Base-by-base conservation (phyloP, 2,329 filamentous ascomycete species). In the Hypoxylon sp. region DNA sequence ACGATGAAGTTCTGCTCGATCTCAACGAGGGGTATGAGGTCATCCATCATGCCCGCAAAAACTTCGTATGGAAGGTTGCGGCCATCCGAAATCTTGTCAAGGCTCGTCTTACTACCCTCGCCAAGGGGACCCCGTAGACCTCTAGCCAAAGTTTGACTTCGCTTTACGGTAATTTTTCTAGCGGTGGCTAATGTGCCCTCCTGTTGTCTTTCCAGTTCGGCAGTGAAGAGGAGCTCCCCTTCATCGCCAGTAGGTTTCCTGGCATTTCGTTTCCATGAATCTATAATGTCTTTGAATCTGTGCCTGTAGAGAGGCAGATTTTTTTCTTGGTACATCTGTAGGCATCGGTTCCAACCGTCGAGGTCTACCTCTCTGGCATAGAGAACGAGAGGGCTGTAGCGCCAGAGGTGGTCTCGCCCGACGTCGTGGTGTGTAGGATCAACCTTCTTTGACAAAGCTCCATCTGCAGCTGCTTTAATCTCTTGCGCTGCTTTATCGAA, bases 1-100 rank as follows among this genome's bases (percentile, higher is more conserved):
- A 97, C 90, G 52, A 98, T 85, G 77, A 98, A 99, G 77, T 98
- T 98, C 78, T 99, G 95, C 80, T 99, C 96, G 78, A 95, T 94
- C 73, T 93, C 90, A 64, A 98, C 90, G 61, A 97, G 85, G 5
- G 91, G 93, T 48, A 94, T 82, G 70, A 96, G 88, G 74, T 98
- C 93, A 63, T 96, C 91, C 67, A 98, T 81, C 11, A 93, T 89
- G 38, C 90, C 90, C 0, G 89, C 85, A 79, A 98, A 97, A 2
- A 93, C 89, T 79, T 97, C 94, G 73, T 90, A 95, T 0, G 93
- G 89, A 71, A 92, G 86, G 63, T 91, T 86, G 73, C 89, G 89
- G 59, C 88, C 89, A 71, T 91, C 89, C 50, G 87, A 82, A 7
- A 81, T 80, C 75, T 89, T 91, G 52, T 91, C 89, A 64, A 82